Percentiles rank a stretch among this genome's conserved stretches.
These are phyloP conservation scores for Diutina pseudorugosa DNA, from an alignment of 1,139 yeast genomes.

Conservation along the genomic window DNA sequence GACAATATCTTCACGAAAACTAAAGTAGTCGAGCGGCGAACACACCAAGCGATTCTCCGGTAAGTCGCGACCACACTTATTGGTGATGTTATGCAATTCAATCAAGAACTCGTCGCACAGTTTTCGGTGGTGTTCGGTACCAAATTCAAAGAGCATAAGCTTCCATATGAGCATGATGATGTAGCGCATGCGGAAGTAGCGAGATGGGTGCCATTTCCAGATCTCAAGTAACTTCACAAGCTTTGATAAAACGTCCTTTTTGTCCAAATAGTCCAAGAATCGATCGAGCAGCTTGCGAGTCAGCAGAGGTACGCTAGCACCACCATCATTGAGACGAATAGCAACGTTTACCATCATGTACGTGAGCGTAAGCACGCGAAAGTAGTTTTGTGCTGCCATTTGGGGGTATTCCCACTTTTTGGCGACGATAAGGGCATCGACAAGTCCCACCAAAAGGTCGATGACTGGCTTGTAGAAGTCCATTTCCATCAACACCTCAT, in stretches of 20 bases:
- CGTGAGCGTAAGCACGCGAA: conserved; percentile 37
- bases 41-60: conserved; percentile 27
- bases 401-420: not conserved
- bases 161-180: conserved; percentile 48
- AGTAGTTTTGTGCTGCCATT: conserved; percentile 11
- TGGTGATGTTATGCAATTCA: conserved; percentile 28
- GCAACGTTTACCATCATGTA: conserved; percentile 33
- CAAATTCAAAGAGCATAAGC: conserved; percentile 51
- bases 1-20: conserved; percentile 61
- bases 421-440: not conserved
- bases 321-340: conserved; percentile 6
- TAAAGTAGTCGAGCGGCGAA: conserved; percentile 71
- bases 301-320: conserved; percentile 22
- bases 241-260: not conserved
- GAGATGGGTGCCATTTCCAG: conserved; percentile 46
- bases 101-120: conserved; percentile 40
- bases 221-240: conserved; percentile 33
- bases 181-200: conserved; percentile 29
- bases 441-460: not conserved
- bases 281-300: not conserved
- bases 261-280: not conserved
- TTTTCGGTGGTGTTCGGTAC: conserved; percentile 32
- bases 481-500: not conserved
- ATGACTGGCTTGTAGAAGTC: not conserved
- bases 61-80: conserved; percentile 13